Evolutionary conservation across 768 basidiomycete species (phyloP).

Genomic region (Boletus rubropictus): DNA sequence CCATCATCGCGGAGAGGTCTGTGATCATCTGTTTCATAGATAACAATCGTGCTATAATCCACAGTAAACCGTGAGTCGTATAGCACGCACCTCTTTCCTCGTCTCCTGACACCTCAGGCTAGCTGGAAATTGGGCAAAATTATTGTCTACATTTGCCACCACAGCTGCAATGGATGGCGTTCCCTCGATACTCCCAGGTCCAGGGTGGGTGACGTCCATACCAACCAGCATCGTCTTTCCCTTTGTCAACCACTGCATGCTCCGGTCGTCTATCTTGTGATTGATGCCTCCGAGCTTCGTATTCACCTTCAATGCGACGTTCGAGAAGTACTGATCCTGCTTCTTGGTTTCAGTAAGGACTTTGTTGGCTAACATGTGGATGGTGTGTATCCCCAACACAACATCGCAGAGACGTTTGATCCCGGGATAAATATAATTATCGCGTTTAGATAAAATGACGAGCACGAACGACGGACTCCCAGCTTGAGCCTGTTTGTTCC

Average conservation of each 20-base stretch:
- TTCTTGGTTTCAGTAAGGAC: conserved; percentile 48
- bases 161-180: conserved; percentile 82
- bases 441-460: conserved; percentile 59
- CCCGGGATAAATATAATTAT: conserved; percentile 75
- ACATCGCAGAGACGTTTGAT: conserved; percentile 76
- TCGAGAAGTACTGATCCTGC: conserved; percentile 79
- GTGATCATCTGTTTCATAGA: conserved; percentile 55
- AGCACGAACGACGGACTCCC: conserved; percentile 59
- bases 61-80: not conserved
- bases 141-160: conserved; percentile 66
- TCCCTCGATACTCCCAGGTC: conserved; percentile 58
- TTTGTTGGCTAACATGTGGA: conserved; percentile 66
- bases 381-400: conserved; percentile 61
- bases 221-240: conserved; percentile 78
- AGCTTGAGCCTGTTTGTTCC: conserved; percentile 18
- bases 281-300: conserved; percentile 80
- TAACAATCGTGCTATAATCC: not conserved
- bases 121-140: conserved; percentile 74
- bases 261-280: conserved; percentile 57
- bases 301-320: conserved; percentile 77
- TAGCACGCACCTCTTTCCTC: conserved; percentile 22
- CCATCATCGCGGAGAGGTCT: conserved; percentile 59
- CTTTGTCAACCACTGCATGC: conserved; percentile 61
- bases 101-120: conserved; percentile 60
- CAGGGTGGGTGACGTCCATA: conserved; percentile 79